Base-by-base conservation (phyloP, 2,329 filamentous ascomycete genomes). In the Lecanoromycetidae sp. region DNA sequence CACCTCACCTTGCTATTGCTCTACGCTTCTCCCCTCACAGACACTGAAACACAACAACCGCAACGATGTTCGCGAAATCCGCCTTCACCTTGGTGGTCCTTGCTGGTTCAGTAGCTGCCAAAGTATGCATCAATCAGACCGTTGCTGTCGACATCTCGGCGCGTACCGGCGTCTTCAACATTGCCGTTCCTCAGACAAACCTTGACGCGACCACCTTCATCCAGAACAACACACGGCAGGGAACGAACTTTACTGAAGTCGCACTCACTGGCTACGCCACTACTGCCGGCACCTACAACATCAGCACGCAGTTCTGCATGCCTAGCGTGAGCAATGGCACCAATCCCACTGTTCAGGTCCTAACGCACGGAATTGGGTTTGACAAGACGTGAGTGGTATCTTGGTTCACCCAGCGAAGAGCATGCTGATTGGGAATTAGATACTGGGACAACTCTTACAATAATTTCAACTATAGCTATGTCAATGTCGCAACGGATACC, bases 371-470 rank as follows among this genome's bases (percentile, higher is more conserved):
- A 29, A 68, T 75, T 54, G 72, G 70, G 8, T 76, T 75, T 52
- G 71, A 75, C 54, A 70, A 71, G 50, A 65, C 61, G 59, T 71
- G 56, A 49, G 57, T 55, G 26, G 15, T 23, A 27, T 30, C 13
- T 2, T 36, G 6, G 10, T 15, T 19, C 30, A 56, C 20, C 29
- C 13, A 12, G n/a, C 5, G 53, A 58, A 19, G 47, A 69, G 4
- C 65, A 3, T 13, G 12, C 38, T 36, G 23, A 58, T 66, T 67
- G 48, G 62, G 65, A 44, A 58, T 58, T 40, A 73, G 67, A 36
- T 82, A 81, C 65, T 82, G 78, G 77, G 76, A 82, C 57, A 59
- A 75, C 9, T 59, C 74, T 0, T 73, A 66, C 62, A 69, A 76
- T 57, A 64, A 71, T 55, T 72, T 69, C 65, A 76, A 79, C 57